Conservation (phyloP, 768 basidiomycete genomes). For the Gloeopeniophorella convolvens region DNA sequence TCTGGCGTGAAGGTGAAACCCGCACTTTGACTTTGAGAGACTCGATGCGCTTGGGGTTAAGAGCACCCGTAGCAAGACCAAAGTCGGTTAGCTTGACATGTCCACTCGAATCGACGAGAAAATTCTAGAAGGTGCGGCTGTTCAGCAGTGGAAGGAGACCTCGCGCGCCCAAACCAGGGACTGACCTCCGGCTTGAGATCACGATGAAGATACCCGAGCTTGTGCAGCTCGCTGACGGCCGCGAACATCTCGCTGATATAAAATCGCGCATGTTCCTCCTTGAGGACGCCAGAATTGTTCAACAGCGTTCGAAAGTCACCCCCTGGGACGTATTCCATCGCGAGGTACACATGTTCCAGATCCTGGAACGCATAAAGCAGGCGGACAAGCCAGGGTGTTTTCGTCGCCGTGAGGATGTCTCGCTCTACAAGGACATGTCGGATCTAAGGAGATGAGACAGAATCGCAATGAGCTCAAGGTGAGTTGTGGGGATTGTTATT, state of each 20-base stretch:
- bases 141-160: not conserved
- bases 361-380: slow-evolving; percentile 98
- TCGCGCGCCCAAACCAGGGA: not conserved
- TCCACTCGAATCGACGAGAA: slow-evolving; percentile 90
- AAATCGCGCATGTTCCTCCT: slow-evolving; percentile 94
- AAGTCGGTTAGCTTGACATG: slow-evolving; percentile 99
- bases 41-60: slow-evolving; percentile 92
- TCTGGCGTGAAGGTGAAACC: not conserved
- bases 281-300: slow-evolving; percentile 96
- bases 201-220: slow-evolving; percentile 96
- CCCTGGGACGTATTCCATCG: slow-evolving; percentile 99
- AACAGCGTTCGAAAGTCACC: slow-evolving; percentile 97
- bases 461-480: slow-evolving; percentile 4
- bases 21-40: slow-evolving; percentile 86
- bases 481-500: not conserved
- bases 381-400: slow-evolving; percentile 94
- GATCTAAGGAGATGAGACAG: too few relatives aligned
- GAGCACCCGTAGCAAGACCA: slow-evolving; percentile 91
- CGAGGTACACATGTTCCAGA: slow-evolving; percentile 82
- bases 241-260: slow-evolving; percentile 99
- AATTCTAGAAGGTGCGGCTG: slow-evolving; percentile 54
- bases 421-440: slow-evolving; percentile 98
- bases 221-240: slow-evolving; percentile 89
- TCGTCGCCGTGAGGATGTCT: slow-evolving; percentile 95
- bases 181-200: slow-evolving; percentile 94